Base-by-base conservation (phyloP, 2,329 filamentous ascomycete genomes). In the Chaetomium olivaceum region DNA sequence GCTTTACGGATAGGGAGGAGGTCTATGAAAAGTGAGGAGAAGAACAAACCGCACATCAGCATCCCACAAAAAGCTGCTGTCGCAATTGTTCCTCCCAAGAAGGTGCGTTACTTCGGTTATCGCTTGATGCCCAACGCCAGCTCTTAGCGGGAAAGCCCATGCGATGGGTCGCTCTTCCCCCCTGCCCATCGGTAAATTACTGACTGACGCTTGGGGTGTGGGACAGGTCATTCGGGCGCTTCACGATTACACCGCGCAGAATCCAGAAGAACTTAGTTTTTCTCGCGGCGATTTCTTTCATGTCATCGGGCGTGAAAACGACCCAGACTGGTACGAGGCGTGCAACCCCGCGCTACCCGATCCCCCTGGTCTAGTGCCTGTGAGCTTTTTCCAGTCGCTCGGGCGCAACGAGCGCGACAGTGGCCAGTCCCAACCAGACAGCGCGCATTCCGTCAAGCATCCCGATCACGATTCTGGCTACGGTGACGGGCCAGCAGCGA, bases 271-370 rank as follows among this genome's bases (percentile, higher is more conserved):
- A 81, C 84, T 99, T 73, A 90, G 91, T 76, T 99, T 99, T 80
- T 92, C 89, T 71, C 91, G 92, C 76, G 95, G 95, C 75, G 95
- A 99, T 78, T 99, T 98, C 79, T 95, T 99, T 77, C 94, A 98
- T 81, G 95, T 99, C 70, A 94, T 98, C 77, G 92, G 91, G 74
- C 90, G 94, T 77, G 95, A 98, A 81, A 90, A 97, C 82, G 94
- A 98, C 77, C 81, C 83, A 50, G 92, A 97, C 76, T 99, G 95
- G 94, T 99, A 97, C 84, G 95, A 98, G 80, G 95, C 94, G 63
- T 98, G 93, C 83, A 99, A 99, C 76, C 95, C 95, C 67, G 87
- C 91, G 59, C 83, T 97, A 70, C 92, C 91, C 74, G 90, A 90
- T 79, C 92, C 92, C 59, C 89, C 93, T 71, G 95, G 95, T 68